Percentiles rank a stretch among this genome's conserved stretches.
Conservation (phyloP, 148 eudicot species). For the Polygonum aviculare region DNA sequence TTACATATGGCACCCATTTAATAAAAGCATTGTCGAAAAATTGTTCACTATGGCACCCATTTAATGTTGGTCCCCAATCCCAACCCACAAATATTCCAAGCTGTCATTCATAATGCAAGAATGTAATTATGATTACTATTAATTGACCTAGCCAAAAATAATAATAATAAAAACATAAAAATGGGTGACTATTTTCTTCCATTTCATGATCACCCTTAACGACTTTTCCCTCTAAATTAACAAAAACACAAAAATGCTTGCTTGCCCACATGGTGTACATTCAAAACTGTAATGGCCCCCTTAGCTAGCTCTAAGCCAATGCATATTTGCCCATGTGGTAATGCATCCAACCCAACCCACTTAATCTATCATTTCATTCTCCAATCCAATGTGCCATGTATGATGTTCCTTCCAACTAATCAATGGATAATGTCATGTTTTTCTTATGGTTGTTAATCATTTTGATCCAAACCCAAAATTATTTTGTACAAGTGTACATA, state of each 20-base stretch:
- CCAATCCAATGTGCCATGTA: conserved; percentile 7
- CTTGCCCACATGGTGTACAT: conserved; percentile 3
- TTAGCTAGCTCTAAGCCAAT: neutral
- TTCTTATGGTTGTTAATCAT: conserved; percentile 6
- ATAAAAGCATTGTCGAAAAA: neutral
- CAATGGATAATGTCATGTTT: conserved; percentile 12
- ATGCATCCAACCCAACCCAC: conserved; percentile 1
- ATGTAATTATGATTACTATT: conserved; percentile 1
- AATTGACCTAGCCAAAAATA: neutral
- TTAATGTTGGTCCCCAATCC: neutral
- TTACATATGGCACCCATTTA: neutral
- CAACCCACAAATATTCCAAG: neutral
- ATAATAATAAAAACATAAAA: neutral
- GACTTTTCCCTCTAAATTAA: neutral
- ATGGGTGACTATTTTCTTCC: neutral
- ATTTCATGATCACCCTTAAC: neutral
- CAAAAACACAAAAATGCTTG: neutral
- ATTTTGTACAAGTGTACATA: neutral
- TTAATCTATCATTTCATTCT: neutral
- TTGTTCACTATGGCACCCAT: neutral
- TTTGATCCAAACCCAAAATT: neutral
- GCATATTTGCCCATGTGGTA: conserved; percentile 1
- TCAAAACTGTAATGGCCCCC: conserved; percentile 9
- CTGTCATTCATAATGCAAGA: conserved; percentile 10
- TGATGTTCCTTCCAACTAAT: conserved; percentile 12